Conservation (phyloP, 2,329 filamentous ascomycete species). For the Botrytis sinoallii region DNA sequence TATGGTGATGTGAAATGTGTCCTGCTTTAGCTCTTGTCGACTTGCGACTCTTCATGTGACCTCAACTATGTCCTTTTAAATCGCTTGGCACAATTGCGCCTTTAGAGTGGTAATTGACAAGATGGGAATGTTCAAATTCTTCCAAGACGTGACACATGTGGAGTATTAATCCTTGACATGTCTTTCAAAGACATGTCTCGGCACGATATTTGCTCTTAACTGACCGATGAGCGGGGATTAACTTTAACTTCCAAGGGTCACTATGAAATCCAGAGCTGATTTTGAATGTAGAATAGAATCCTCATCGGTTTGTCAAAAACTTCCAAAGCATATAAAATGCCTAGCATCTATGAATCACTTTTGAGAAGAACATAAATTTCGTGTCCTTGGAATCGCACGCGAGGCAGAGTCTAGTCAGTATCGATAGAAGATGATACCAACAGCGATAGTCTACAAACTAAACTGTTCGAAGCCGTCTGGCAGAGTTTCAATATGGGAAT, state of each 20-base stretch:
- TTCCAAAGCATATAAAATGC: rapidly evolving
- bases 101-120: neutral
- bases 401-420: neutral
- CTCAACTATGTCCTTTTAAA: rapidly evolving
- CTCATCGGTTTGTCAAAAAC: rapidly evolving
- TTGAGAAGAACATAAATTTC: neutral
- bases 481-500: neutral
- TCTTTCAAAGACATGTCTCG: neutral
- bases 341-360: neutral
- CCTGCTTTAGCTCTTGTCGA: neutral
- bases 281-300: neutral
- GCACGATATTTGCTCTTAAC: neutral
- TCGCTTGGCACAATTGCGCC: neutral
- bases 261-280: neutral
- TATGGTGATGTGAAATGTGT: neutral
- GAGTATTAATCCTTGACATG: neutral
- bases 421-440: neutral
- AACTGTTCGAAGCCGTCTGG: neutral
- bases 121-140: neutral
- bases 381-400: neutral
- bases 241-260: neutral
- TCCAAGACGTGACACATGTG: neutral
- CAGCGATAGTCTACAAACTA: neutral
- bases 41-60: neutral
- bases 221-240: neutral